Conservation (phyloP, 257 asterid species). For the Solanum medicagineum region DNA sequence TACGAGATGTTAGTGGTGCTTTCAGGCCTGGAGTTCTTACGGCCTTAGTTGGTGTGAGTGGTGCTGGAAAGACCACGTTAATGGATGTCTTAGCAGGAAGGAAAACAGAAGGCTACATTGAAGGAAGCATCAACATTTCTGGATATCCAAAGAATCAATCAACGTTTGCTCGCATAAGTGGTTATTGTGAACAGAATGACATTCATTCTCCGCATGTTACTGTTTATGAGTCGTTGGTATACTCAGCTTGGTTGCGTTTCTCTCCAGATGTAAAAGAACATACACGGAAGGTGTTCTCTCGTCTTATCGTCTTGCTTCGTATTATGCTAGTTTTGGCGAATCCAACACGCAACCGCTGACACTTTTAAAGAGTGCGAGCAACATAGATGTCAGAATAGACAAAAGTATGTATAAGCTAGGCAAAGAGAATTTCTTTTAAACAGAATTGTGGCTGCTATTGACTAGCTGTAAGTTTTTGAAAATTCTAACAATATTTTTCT, state of each 20-base stretch:
- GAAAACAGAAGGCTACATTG: slow-evolving; percentile 66
- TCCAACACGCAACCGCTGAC: fast-evolving
- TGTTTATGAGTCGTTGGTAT: too few species aligned
- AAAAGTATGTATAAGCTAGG: background rate
- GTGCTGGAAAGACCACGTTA: slow-evolving; percentile 85
- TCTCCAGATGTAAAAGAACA: too few species aligned
- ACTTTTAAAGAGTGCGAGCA: too few species aligned
- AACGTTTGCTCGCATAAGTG: too few species aligned
- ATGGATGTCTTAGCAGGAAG: slow-evolving; percentile 94
- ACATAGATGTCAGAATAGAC: background rate
- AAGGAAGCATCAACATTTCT: slow-evolving; percentile 57
- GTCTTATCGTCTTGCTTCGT: background rate
- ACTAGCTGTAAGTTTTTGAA: background rate
- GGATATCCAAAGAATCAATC: too few species aligned
- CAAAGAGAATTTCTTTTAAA: background rate
- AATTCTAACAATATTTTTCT: background rate
- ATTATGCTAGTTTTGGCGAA: background rate
- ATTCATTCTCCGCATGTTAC: too few species aligned
- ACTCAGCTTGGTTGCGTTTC: too few species aligned
- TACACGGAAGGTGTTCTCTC: too few species aligned
- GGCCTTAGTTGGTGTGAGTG: slow-evolving; percentile 84
- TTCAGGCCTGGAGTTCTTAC: slow-evolving; percentile 84
- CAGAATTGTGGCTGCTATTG: background rate
- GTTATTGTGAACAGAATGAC: too few species aligned
- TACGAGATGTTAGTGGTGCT: slow-evolving; percentile 75